phyloP scores from a whole-genome alignment of 23 red algal genomes.

The Gracilaria domingensis region DNA sequence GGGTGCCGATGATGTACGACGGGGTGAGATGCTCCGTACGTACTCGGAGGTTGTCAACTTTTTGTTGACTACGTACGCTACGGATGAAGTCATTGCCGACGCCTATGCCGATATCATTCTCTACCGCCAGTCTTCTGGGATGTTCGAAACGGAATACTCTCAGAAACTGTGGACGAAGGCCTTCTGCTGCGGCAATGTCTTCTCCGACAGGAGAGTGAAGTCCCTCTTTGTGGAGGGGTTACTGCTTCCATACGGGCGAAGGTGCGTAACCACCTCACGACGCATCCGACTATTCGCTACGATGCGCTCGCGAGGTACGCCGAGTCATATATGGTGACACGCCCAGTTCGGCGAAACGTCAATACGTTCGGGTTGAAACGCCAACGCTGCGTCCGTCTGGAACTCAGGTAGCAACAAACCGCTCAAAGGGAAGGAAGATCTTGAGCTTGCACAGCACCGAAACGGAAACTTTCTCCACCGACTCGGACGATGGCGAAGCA shows the following conservation, averaged over 20 bases:
- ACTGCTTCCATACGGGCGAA: not conserved
- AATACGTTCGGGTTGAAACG: not conserved
- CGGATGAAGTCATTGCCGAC: slow-evolving; percentile 22
- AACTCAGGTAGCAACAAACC: no score
- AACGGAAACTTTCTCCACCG: no score
- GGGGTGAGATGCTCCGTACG: not conserved
- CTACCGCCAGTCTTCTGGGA: not conserved
- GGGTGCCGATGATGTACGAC: not conserved
- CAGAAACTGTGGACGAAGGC: not conserved
- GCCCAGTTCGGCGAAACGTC: not conserved
- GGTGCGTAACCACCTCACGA: slow-evolving; percentile 4
- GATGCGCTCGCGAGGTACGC: not conserved
- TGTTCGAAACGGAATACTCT: not conserved
- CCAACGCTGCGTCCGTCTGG: no score
- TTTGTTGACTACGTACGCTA: slow-evolving; percentile 33
- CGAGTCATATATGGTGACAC: slow-evolving; percentile 1
- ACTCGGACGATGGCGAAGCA: no score
- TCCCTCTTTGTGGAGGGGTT: not conserved
- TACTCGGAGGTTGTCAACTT: slow-evolving; percentile 26
- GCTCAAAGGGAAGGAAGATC: no score
- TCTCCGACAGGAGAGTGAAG: slow-evolving; percentile 5
- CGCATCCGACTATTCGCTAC: not conserved
- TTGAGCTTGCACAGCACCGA: no score
- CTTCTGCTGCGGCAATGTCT: slow-evolving; percentile 1
- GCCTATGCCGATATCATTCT: not conserved